Evolutionary conservation across 371 early-diverging fungal genomes (phyloP).

Genomic region (Dentiscutata heterogama): DNA sequence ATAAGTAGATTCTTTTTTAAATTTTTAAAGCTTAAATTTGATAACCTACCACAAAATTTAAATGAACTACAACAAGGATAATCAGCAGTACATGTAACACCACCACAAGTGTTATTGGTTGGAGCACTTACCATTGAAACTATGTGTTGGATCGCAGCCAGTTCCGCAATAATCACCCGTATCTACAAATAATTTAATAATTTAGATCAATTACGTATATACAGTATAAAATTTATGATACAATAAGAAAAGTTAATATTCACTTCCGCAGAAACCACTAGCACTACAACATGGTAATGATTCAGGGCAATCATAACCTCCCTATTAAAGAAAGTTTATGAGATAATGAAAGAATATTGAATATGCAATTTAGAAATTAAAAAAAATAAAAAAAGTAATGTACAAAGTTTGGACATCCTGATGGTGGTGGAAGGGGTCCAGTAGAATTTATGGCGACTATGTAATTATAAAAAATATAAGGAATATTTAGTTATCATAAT

Average conservation of each 20-base stretch:
- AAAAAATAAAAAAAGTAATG: no score
- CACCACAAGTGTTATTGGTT: conserved; percentile 12
- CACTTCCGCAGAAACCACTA: conserved; percentile 17
- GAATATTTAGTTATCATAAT: no score
- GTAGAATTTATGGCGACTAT: conserved; percentile 10
- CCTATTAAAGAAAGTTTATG: background rate
- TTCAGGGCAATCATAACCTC: conserved; percentile 21
- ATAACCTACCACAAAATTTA: conserved; percentile 18
- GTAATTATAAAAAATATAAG: no score
- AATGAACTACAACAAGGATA: conserved; percentile 34
- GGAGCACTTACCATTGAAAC: conserved; percentile 36
- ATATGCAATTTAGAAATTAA: no score
- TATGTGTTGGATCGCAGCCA: conserved; percentile 21
- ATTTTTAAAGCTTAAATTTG: no score
- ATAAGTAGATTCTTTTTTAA: no score
- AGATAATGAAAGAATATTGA: no score
- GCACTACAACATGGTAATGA: conserved; percentile 37
- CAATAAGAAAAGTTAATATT: no score
- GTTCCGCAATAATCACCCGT: conserved; percentile 6
- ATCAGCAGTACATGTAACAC: background rate
- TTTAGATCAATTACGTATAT: no score
- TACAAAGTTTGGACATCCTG: conserved; percentile 33
- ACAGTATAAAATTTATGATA: no score
- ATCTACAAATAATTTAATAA: no score
- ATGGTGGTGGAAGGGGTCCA: conserved; percentile 9